phyloP scores from a whole-genome alignment of 1,284 basidiomycete species.

The Spongiforma sp. region DNA sequence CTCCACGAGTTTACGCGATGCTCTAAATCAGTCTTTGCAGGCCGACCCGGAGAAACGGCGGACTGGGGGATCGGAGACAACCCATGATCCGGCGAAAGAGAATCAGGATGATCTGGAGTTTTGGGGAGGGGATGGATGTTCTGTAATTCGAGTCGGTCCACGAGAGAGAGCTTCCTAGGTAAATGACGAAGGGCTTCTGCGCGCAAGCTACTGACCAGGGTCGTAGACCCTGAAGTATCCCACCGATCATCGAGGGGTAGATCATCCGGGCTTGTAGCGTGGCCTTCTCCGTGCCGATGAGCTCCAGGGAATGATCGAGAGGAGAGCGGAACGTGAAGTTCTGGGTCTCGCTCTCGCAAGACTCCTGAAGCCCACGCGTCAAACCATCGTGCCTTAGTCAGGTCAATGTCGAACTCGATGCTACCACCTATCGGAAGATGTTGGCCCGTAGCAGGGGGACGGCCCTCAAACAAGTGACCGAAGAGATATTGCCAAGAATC shows the following conservation, averaged over 20 bases:
- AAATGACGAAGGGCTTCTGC: constrained; percentile 48
- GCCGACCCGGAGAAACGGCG: constrained; percentile 59
- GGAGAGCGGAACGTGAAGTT: constrained; percentile 38
- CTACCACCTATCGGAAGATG: constrained; percentile 67
- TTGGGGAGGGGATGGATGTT: constrained; percentile 43
- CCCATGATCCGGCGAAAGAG: constrained; percentile 38
- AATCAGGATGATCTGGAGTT: constrained; percentile 28
- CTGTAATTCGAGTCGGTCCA: constrained; percentile 61
- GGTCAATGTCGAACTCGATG: constrained; percentile 81
- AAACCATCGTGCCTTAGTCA: constrained; percentile 74
- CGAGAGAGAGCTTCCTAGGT: constrained; percentile 69
- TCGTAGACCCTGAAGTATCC: constrained; percentile 36
- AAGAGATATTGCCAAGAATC: constrained; percentile 78
- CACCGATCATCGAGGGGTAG: constrained; percentile 45
- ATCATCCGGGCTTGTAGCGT: constrained; percentile 53
- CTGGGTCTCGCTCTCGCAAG: constrained; percentile 24
- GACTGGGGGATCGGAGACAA: constrained; percentile 69
- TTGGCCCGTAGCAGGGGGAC: constrained; percentile 41
- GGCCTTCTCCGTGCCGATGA: constrained; percentile 56
- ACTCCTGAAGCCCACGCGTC: constrained; percentile 65
- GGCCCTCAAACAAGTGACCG: constrained; percentile 63
- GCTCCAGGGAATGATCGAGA: constrained; percentile 42
- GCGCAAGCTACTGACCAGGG: constrained; percentile 22
- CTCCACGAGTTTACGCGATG: constrained; percentile 69
- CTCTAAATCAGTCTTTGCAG: constrained; percentile 55